Percentiles rank a stretch among this genome's conserved stretches.
Evolutionary conservation across 2,329 filamentous ascomycete genomes (phyloP).

Genomic region (Rutstroemia sp.): DNA sequence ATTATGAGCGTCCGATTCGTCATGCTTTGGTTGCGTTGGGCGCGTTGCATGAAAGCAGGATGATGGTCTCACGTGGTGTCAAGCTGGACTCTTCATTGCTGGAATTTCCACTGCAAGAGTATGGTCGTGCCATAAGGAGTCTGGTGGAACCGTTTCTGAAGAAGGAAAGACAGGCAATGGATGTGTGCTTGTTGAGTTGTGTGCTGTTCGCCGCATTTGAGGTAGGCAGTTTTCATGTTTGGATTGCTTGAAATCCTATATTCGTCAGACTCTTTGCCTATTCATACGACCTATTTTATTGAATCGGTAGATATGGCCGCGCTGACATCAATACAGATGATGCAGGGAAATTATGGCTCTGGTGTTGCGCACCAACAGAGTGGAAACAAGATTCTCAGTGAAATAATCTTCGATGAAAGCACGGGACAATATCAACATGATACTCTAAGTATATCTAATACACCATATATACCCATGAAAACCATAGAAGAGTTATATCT

Average conservation of each 20-base stretch:
- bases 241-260: too few species aligned
- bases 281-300: too few species aligned
- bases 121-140: not conserved
- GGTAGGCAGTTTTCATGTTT: not conserved
- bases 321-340: slow-evolving; percentile 9
- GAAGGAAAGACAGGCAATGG: not conserved
- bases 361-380: slow-evolving; percentile 18
- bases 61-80: not conserved
- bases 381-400: slow-evolving; percentile 18
- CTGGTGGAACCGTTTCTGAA: not conserved
- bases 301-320: too few species aligned
- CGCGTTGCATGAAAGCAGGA: not conserved
- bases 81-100: not conserved
- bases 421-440: slow-evolving; percentile 9
- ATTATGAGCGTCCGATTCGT: not conserved
- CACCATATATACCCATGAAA: slow-evolving; percentile 14
- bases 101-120: slow-evolving; percentile 1
- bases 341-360: slow-evolving; percentile 17
- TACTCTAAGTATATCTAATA: not conserved
- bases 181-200: slow-evolving; percentile 1
- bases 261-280: not conserved
- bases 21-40: not conserved
- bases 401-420: slow-evolving; percentile 12
- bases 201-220: slow-evolving; percentile 1
- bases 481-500: slow-evolving; percentile 16